Conservation (phyloP, 192 early-diverging fungal genomes). For the Chytriomyces hyalinus region DNA sequence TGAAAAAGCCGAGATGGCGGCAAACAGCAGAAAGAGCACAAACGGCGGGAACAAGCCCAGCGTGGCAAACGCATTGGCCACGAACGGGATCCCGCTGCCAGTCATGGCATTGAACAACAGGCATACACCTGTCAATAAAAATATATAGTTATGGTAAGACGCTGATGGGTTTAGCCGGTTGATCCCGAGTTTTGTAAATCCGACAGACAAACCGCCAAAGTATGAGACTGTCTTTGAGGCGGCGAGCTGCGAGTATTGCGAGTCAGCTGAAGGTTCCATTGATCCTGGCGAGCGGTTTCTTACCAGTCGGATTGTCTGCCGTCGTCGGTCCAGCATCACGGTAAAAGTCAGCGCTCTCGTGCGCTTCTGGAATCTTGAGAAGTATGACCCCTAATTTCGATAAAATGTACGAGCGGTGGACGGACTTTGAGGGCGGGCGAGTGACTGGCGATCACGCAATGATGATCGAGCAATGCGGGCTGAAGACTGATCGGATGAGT, state of each 20-base stretch:
- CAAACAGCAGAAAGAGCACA: constrained; percentile 49
- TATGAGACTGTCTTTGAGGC: constrained; percentile 26
- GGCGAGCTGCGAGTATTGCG: constrained; percentile 5
- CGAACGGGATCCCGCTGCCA: constrained; percentile 44
- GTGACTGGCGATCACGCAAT: too few relatives aligned
- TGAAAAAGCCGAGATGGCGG: constrained; percentile 52
- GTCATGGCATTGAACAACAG: constrained; percentile 61
- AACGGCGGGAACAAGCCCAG: constrained; percentile 51
- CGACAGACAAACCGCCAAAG: constrained; percentile 19
- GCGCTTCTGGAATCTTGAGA: too few relatives aligned
- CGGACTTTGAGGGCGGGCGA: too few relatives aligned
- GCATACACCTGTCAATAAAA: constrained; percentile 40
- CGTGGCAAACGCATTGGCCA: constrained; percentile 44
- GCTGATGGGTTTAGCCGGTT: not conserved
- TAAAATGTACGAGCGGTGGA: too few relatives aligned
- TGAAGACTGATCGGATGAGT: too few relatives aligned
- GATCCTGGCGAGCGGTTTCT: too few relatives aligned
- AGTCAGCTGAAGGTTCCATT: not conserved
- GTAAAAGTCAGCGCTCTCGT: too few relatives aligned
- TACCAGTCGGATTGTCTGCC: too few relatives aligned
- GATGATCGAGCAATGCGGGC: too few relatives aligned
- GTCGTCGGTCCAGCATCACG: too few relatives aligned
- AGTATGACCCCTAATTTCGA: too few relatives aligned
- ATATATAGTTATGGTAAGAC: not conserved
- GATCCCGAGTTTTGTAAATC: not conserved